Conservation (phyloP, 1,284 basidiomycete species). For the Sphaerobolus stellatus region DNA sequence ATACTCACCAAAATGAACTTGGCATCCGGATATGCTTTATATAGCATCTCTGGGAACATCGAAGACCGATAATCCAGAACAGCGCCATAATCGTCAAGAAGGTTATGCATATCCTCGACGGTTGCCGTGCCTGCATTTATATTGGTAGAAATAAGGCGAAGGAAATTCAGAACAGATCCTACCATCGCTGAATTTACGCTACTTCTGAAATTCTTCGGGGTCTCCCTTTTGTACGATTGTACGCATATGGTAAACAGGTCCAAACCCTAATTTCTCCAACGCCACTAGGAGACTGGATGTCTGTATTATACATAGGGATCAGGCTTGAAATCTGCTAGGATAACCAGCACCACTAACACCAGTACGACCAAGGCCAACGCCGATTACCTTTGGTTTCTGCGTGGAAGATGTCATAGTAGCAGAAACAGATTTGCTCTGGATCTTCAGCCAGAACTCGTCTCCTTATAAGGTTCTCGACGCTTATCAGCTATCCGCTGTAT, state of each 20-base stretch:
- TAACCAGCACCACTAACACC: background rate
- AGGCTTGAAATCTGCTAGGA: background rate
- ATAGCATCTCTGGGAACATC: background rate
- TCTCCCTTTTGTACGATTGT: background rate
- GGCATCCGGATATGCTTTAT: slow-evolving; percentile 3
- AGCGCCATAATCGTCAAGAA: background rate
- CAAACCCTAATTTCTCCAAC: slow-evolving; percentile 3
- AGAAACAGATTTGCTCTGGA: too few relatives aligned
- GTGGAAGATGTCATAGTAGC: too few relatives aligned
- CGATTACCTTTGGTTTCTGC: background rate
- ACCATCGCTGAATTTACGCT: background rate
- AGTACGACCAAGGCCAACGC: background rate
- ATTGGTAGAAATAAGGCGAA: background rate
- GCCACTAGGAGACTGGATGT: background rate
- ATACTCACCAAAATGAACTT: slow-evolving; percentile 6
- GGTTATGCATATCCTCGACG: slow-evolving; percentile 1
- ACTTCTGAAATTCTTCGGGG: background rate
- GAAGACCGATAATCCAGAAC: background rate
- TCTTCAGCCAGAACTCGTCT: too few relatives aligned
- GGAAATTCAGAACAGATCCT: background rate
- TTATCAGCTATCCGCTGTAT: too few relatives aligned
- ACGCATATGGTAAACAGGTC: background rate
- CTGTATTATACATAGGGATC: background rate
- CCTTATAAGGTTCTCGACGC: too few relatives aligned
- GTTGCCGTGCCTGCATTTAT: background rate